Conservation (phyloP, 805 yeast genomes). For the Kodamaea kakaduensis region DNA sequence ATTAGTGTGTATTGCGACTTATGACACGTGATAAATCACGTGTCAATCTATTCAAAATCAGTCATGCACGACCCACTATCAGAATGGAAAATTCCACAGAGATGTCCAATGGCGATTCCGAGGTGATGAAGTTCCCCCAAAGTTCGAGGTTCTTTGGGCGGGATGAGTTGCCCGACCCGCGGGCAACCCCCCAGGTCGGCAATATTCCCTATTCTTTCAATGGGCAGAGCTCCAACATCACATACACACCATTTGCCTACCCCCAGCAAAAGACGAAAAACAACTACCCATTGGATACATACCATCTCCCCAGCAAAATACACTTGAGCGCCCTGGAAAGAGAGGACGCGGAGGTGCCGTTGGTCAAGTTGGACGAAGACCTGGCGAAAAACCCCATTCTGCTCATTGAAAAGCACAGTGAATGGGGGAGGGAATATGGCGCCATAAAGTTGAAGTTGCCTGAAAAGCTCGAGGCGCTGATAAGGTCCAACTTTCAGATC, state of each 20-base stretch:
- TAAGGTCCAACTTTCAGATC: constrained; percentile 22
- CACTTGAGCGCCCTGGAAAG: constrained; percentile 14
- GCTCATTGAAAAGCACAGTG: constrained; percentile 53
- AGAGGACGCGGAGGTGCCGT: constrained; percentile 42
- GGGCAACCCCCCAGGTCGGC: constrained; percentile 15
- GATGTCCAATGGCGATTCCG: constrained; percentile 8
- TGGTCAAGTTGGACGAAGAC: constrained; percentile 48
- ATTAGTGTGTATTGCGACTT: too few relatives aligned
- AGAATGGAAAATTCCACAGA: constrained; percentile 4
- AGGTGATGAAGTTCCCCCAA: constrained; percentile 20
- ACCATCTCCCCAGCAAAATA: constrained; percentile 30
- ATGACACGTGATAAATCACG: too few relatives aligned
- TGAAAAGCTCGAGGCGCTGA: constrained; percentile 14
- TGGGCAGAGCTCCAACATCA: constrained; percentile 23
- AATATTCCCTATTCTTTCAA: constrained; percentile 18
- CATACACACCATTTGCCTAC: constrained; percentile 42
- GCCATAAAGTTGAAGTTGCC: constrained; percentile 76
- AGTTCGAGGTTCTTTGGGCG: constrained; percentile 25
- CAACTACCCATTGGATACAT: constrained; percentile 41
- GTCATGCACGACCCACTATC: constrained; percentile 7
- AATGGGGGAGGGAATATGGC: constrained; percentile 59
- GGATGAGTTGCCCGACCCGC: constrained; percentile 21
- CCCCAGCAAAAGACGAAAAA: constrained; percentile 45
- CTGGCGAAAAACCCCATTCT: constrained; percentile 58
- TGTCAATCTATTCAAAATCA: not conserved